A percentile compares a stretch with the other conserved stretches of the same genome.
These are phyloP conservation scores for Allantophomopsis cytisporea DNA, from an alignment of 2,329 filamentous ascomycete species.

Conservation along the genomic window DNA sequence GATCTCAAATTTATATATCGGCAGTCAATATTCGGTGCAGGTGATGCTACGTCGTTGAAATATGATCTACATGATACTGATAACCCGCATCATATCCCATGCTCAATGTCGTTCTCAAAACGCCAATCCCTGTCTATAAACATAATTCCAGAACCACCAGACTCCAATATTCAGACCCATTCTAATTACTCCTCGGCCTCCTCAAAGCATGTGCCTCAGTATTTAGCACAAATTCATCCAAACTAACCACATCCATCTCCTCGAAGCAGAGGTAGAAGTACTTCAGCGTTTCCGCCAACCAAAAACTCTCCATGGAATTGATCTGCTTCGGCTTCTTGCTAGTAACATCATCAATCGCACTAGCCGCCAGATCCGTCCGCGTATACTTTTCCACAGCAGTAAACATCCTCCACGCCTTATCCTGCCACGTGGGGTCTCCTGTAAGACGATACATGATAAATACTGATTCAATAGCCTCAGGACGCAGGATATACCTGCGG, in stretches of 20 bases:
- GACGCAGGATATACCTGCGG: constrained; percentile 32
- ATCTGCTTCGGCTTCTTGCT: constrained; percentile 6
- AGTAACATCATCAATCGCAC: constrained; percentile 23
- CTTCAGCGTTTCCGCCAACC: constrained; percentile 56
- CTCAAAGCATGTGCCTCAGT: constrained; percentile 18
- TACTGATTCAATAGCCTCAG: constrained; percentile 52
- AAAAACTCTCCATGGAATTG: constrained; percentile 47
- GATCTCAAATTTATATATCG: too few species aligned
- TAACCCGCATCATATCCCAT: too few species aligned
- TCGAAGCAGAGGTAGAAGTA: constrained; percentile 77
- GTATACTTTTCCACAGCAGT: constrained; percentile 24
- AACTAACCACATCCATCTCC: constrained; percentile 41
- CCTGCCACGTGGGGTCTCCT: constrained; percentile 15
- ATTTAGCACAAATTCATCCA: constrained; percentile 49
- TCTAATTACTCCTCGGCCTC: constrained; percentile 2
- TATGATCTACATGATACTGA: too few species aligned
- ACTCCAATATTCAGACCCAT: too few species aligned
- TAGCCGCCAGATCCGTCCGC: constrained; percentile 23
- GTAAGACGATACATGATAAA: constrained; percentile 34
- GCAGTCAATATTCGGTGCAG: too few species aligned
- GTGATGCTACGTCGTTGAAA: too few species aligned
- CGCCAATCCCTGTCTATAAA: too few species aligned
- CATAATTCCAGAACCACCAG: too few species aligned
- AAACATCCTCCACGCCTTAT: constrained; percentile 30
- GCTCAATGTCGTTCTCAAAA: too few species aligned